Evolutionary conservation across 768 basidiomycete species (phyloP), one percentile per base, ranked within the genome.

Genomic region (Tulasnella sp.): DNA sequence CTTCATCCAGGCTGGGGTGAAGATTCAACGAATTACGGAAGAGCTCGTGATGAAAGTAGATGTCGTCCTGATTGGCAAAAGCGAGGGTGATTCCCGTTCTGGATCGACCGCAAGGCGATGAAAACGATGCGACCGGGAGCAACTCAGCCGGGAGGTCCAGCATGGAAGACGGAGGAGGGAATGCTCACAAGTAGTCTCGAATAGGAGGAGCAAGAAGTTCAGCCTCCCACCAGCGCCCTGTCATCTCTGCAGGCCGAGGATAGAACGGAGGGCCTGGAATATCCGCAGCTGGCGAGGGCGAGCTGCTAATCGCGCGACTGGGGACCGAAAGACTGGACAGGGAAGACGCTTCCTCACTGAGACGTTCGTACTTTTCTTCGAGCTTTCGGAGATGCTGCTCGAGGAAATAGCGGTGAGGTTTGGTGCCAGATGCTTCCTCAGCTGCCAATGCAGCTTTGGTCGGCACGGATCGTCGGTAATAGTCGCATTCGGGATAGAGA

Each of bases 151-250:
- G 11, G 32, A 8, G 19, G 9, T 32, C 29, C 12, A 19, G 26
- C 12, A 2, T 29, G n/a, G 32, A 59, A 69, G 22, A 26, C 8
- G 4, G 9, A 34, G 39, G 8, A 9, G 40, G n/a, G 44, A 32
- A 22, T 19, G 52, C 69, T 35, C 37, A 70, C 69, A 70, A 35
- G 8, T 70, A 52, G 44, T 62, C 52, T 29, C 52, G 44, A 47
- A 70, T 32, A 9, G 69, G 2, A n/a, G 69, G 69, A 17, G 42
- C n/a, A 16, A 70, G 22, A n/a, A 22, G 4, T 3, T 70, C 52
- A 14, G 69, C 16, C n/a, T 70, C 52, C 69, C 69, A 70, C 69
- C 69, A 70, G 16, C 47, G 35, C 11, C 69, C 69, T 29, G n/a
- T 52, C 69, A 70, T 70, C n/a, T 69, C 67, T 19, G 67, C 35